phyloP scores from a whole-genome alignment of 169 alveolate genomes.

The Plasmodium reichenowi region DNA sequence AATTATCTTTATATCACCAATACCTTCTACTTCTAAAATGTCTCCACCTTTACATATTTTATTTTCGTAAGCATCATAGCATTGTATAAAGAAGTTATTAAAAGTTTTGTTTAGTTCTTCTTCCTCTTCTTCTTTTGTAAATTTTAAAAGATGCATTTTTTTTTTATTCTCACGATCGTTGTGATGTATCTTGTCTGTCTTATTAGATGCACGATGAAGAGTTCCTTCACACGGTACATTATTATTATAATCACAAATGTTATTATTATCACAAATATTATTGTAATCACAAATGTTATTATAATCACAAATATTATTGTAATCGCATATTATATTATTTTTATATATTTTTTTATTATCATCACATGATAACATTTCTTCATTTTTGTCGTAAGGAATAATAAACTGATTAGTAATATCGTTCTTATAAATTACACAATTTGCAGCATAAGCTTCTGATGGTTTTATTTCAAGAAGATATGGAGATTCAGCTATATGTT shows the following conservation, averaged over 20 bases:
- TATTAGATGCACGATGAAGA: neutral
- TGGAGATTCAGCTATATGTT: slow-evolving; percentile 44
- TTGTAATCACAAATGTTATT: too few relatives aligned
- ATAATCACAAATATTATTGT: too few relatives aligned
- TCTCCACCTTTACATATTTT: slow-evolving; percentile 75
- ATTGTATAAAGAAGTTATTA: slow-evolving; percentile 56
- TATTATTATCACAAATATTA: too few relatives aligned
- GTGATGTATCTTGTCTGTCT: neutral
- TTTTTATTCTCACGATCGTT: neutral
- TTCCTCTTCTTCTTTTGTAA: slow-evolving; percentile 2
- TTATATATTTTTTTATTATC: too few relatives aligned
- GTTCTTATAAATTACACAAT: slow-evolving; percentile 46
- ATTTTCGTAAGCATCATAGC: slow-evolving; percentile 76
- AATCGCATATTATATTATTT: too few relatives aligned
- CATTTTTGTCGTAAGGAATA: neutral
- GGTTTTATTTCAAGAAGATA: slow-evolving; percentile 55
- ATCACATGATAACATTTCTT: too few relatives aligned
- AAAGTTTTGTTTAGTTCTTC: slow-evolving; percentile 35
- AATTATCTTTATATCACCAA: slow-evolving; percentile 78
- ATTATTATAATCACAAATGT: too few relatives aligned
- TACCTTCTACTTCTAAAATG: slow-evolving; percentile 67
- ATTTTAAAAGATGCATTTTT: neutral
- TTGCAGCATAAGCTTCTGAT: slow-evolving; percentile 33
- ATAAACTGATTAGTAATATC: slow-evolving; percentile 1
- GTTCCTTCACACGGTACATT: neutral